These are phyloP conservation scores for Daldinia grandis DNA, from an alignment of 495 filamentous ascomycete species.

Conservation along the genomic window DNA sequence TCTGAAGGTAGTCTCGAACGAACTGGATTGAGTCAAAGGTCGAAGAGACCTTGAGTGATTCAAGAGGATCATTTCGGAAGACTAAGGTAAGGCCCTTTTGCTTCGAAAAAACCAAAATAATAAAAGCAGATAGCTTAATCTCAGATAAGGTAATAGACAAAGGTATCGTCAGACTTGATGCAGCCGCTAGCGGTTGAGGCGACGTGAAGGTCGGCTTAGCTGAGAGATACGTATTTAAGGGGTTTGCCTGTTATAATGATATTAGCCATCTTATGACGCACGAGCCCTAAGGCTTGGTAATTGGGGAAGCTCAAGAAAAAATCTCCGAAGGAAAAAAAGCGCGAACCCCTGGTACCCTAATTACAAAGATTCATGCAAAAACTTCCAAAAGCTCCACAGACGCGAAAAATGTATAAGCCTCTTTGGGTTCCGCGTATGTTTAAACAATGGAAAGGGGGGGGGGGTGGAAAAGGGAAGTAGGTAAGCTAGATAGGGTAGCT, in stretches of 20 bases:
- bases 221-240: constrained; percentile 91
- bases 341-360: constrained; percentile 39
- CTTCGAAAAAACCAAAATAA: constrained; percentile 95
- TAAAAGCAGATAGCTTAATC: constrained; percentile 96
- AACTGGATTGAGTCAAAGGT: constrained; percentile 99
- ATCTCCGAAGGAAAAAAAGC: constrained; percentile 30
- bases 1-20: constrained; percentile 95
- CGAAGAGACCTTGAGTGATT: constrained; percentile 96
- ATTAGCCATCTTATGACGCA: constrained; percentile 47
- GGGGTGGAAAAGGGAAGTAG: neutral
- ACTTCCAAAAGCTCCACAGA: constrained; percentile 28
- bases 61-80: constrained; percentile 96
- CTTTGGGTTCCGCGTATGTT: constrained; percentile 21
- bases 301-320: constrained; percentile 35
- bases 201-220: constrained; percentile 92
- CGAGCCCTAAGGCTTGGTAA: constrained; percentile 18
- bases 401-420: constrained; percentile 13
- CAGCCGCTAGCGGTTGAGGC: constrained; percentile 89
- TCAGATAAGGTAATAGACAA: constrained; percentile 96
- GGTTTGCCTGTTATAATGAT: constrained; percentile 72
- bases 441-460: constrained; percentile 29
- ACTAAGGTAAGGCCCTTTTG: constrained; percentile 97
- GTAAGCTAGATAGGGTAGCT: too few relatives aligned
- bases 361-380: constrained; percentile 42
- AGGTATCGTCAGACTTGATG: constrained; percentile 93